Conservation (phyloP, 768 basidiomycete genomes). For the Psilocybe tampanensis region DNA sequence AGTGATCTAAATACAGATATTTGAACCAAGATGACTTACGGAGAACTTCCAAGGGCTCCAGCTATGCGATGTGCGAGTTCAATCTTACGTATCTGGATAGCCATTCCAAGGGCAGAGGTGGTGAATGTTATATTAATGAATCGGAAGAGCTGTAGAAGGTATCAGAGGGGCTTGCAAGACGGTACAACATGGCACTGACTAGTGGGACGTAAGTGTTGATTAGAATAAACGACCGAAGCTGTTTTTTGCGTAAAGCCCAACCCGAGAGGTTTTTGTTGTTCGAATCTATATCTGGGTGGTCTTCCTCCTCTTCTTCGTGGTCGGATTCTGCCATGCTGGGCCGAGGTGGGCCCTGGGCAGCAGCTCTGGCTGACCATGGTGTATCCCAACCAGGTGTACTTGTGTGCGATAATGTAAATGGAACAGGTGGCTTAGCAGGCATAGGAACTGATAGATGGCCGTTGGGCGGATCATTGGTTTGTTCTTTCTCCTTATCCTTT, state of each 20-base stretch:
- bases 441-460: conserved; percentile 33
- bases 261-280: conserved; percentile 26
- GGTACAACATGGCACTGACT: conserved; percentile 41
- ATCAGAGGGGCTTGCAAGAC: conserved; percentile 8
- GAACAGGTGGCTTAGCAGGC: conserved; percentile 38
- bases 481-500: conserved; percentile 34
- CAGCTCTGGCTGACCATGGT: conserved; percentile 58
- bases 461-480: conserved; percentile 9
- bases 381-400: conserved; percentile 68
- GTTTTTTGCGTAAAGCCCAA: conserved; percentile 44
- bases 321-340: conserved; percentile 28
- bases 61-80: conserved; percentile 53
- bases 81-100: conserved; percentile 67
- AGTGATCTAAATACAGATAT: not conserved
- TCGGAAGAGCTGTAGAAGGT: conserved; percentile 68
- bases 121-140: conserved; percentile 85
- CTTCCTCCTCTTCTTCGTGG: conserved; percentile 27
- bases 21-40: conserved; percentile 47
- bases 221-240: conserved; percentile 67
- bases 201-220: conserved; percentile 79
- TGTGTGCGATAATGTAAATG: conserved; percentile 57
- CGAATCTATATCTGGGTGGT: conserved; percentile 23
- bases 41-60: conserved; percentile 83
- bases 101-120: conserved; percentile 75
- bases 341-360: conserved; percentile 39